phyloP scores from a whole-genome alignment of 441 rosid genomes.

The Hura crepitans region DNA sequence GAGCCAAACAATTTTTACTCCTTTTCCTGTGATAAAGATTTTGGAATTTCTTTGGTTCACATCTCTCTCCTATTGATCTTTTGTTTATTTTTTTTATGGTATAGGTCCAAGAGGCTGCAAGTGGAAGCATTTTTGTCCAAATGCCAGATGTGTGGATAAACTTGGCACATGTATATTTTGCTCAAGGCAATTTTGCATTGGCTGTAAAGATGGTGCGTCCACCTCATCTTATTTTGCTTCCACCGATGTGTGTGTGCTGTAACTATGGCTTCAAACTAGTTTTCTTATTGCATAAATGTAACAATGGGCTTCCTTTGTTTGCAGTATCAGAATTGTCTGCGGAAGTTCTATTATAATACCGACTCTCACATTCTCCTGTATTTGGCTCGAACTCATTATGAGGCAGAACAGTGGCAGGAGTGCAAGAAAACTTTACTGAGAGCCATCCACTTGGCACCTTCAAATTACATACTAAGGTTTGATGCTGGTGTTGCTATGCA shows the following conservation, averaged over 20 bases:
- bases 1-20: conserved; percentile 25
- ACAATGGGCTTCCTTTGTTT: conserved; percentile 26
- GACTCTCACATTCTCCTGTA: conserved; percentile 95
- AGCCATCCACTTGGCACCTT: conserved; percentile 95
- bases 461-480: conserved; percentile 90
- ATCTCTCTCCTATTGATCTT: conserved; percentile 6
- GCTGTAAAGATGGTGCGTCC: conserved; percentile 91
- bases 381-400: conserved; percentile 95
- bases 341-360: conserved; percentile 84
- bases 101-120: conserved; percentile 99
- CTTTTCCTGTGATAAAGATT: conserved; percentile 16
- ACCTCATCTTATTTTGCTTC: conserved; percentile 15
- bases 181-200: conserved; percentile 93
- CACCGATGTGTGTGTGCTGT: not conserved
- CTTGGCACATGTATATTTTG: conserved; percentile 95
- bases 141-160: conserved; percentile 99
- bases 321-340: conserved; percentile 98
- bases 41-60: not conserved
- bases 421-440: conserved; percentile 94
- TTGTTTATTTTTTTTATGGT: conserved; percentile 23
- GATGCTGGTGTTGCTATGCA: conserved; percentile 99
- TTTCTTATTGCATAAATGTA: conserved; percentile 17
- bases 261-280: not conserved
- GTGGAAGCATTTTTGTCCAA: conserved; percentile 94
- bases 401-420: conserved; percentile 99